These are phyloP conservation scores for Pulveroboletus sp. DNA, from an alignment of 768 basidiomycete species.

Conservation along the genomic window DNA sequence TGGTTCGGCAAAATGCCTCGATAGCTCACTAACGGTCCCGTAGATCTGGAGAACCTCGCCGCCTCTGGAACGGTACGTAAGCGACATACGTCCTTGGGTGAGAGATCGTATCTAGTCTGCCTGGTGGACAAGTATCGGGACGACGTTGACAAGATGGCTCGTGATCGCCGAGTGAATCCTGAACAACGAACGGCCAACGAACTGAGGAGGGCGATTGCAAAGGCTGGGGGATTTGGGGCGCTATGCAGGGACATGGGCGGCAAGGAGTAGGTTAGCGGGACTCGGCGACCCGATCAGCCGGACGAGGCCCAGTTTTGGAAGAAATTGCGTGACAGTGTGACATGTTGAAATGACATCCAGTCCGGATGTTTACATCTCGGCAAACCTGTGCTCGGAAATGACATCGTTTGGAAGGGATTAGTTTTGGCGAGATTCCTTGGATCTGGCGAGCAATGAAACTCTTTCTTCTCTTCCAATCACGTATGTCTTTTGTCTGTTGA, in stretches of 20 bases:
- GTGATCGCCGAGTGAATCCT: slow-evolving; percentile 72
- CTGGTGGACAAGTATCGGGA: slow-evolving; percentile 67
- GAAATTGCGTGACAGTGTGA: slow-evolving; percentile 27
- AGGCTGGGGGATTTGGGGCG: slow-evolving; percentile 43
- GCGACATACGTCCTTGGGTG: slow-evolving; percentile 65
- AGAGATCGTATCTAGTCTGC: slow-evolving; percentile 58
- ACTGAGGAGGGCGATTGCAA: slow-evolving; percentile 56
- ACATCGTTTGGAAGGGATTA: slow-evolving; percentile 10
- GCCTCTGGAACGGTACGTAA: slow-evolving; percentile 41
- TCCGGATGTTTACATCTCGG: slow-evolving; percentile 18
- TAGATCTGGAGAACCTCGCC: slow-evolving; percentile 66
- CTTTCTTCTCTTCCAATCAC: slow-evolving; percentile 10
- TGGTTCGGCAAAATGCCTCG: background rate
- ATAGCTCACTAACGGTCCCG: slow-evolving; percentile 10
- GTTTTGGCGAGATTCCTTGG: slow-evolving; percentile 9
- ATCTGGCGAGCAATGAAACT: slow-evolving; percentile 6
- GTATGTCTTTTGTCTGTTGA: background rate
- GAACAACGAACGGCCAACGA: slow-evolving; percentile 84
- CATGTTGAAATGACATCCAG: slow-evolving; percentile 16
- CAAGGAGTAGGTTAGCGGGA: background rate
- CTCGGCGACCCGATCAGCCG: slow-evolving; percentile 6
- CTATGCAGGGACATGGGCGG: slow-evolving; percentile 13
- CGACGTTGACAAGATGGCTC: slow-evolving; percentile 72
- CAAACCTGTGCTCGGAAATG: slow-evolving; percentile 31
- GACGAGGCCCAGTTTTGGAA: slow-evolving; percentile 9